Evolutionary conservation across 495 filamentous ascomycete species (phyloP).

Genomic region (Talaromyces wortmannii): DNA sequence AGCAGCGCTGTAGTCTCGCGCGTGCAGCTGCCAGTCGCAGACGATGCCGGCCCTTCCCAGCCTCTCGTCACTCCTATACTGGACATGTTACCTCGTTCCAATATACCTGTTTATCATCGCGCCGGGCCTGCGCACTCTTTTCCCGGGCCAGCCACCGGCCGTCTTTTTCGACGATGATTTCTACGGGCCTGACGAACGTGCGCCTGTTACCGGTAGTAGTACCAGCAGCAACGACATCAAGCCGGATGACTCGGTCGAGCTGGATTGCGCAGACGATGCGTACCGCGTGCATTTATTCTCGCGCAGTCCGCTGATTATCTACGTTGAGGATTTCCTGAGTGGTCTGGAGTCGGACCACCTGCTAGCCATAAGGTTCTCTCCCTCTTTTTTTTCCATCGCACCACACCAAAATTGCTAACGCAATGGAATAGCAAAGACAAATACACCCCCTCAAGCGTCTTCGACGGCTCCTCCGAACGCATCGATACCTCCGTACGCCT

Average conservation of each 20-base stretch:
- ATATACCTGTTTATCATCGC: conserved; percentile 29
- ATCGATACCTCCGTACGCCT: conserved; percentile 42
- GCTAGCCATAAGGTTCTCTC: conserved; percentile 38
- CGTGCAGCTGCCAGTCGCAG: background rate
- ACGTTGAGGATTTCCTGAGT: conserved; percentile 49
- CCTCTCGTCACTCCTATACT: conserved; percentile 22
- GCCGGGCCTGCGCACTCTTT: conserved; percentile 14
- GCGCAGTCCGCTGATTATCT: conserved; percentile 45
- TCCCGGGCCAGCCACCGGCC: conserved; percentile 4
- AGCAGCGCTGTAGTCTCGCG: background rate
- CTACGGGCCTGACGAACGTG: conserved; percentile 15
- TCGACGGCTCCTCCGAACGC: conserved; percentile 34
- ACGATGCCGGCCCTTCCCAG: conserved; percentile 19
- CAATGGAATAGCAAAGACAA: conserved; percentile 29
- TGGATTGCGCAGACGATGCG: conserved; percentile 19
- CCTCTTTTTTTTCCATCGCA: background rate
- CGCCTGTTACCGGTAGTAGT: too few relatives aligned
- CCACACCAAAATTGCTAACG: background rate
- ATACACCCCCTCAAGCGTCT: conserved; percentile 49
- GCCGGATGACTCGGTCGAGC: conserved; percentile 6
- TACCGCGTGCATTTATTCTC: conserved; percentile 39
- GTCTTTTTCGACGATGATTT: conserved; percentile 5
- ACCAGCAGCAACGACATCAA: conserved; percentile 20
- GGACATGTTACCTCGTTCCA: conserved; percentile 33
- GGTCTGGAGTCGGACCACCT: conserved; percentile 41